A percentile compares a stretch with the other conserved stretches of the same genome.
These are phyloP conservation scores for Ogataea ganodermae DNA, from an alignment of 805 yeast species.

Conservation along the genomic window DNA sequence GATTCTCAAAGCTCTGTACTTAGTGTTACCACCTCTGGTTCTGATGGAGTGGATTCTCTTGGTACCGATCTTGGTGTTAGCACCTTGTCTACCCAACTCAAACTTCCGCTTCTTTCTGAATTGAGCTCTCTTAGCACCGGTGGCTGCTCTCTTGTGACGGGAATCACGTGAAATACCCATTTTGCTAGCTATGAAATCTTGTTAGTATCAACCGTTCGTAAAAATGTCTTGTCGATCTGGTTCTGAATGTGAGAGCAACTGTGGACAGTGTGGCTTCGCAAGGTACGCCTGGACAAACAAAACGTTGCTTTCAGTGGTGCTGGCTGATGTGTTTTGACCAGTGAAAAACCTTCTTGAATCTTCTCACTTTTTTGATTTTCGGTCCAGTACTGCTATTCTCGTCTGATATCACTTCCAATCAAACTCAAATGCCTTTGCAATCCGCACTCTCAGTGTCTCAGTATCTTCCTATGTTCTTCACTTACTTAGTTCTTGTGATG, in stretches of 20 bases:
- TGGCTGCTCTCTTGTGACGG: slow-evolving; percentile 99
- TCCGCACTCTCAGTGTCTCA: neutral
- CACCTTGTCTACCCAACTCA: slow-evolving; percentile 99
- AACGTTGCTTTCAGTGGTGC: neutral
- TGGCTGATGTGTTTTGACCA: no score
- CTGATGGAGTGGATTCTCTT: slow-evolving; percentile 99
- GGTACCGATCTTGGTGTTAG: slow-evolving; percentile 98
- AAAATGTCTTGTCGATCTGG: neutral
- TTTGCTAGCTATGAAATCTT: slow-evolving; percentile 36
- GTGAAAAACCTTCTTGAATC: neutral
- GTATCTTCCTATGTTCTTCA: slow-evolving; percentile 2
- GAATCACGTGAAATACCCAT: slow-evolving; percentile 99
- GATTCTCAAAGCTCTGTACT: slow-evolving; percentile 99
- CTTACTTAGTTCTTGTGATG: slow-evolving; percentile 31
- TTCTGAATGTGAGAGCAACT: neutral
- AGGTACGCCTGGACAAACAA: neutral
- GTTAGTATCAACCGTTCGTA: slow-evolving; percentile 1
- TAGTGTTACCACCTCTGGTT: slow-evolving; percentile 99
- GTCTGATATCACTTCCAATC: neutral
- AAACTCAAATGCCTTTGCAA: neutral
- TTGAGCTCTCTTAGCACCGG: slow-evolving; percentile 99
- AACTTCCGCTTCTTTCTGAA: slow-evolving; percentile 99
- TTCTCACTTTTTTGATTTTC: neutral
- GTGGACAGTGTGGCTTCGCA: neutral
- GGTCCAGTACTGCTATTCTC: neutral